These are phyloP conservation scores for Pelargonium citronellum DNA, from an alignment of 441 rosid species.

Conservation along the genomic window DNA sequence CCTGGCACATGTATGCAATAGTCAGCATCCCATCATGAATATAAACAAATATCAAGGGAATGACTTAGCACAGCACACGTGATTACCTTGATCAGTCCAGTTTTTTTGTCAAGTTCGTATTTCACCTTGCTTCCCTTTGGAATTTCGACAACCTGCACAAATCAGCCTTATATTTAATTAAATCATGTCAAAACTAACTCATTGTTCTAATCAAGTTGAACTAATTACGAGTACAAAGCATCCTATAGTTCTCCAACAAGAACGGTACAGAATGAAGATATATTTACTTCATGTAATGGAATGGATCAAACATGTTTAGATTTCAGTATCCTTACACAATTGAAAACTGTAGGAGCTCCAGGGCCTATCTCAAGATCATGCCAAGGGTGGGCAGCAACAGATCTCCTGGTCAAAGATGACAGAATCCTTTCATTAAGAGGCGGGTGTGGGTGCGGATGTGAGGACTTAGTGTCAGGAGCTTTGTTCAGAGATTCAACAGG, in stretches of 20 bases:
- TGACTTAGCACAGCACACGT: slow-evolving; percentile 7
- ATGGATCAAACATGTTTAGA: neutral
- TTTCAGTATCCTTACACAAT: slow-evolving; percentile 47
- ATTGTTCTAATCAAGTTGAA: neutral
- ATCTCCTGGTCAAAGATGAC: slow-evolving; percentile 77
- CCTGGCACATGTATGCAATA: slow-evolving; percentile 31
- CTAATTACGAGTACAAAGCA: neutral
- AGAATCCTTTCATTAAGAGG: slow-evolving; percentile 93
- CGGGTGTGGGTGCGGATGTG: slow-evolving; percentile 60
- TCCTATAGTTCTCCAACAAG: neutral
- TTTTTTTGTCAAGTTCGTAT: slow-evolving; percentile 69
- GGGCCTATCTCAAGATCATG: slow-evolving; percentile 99
- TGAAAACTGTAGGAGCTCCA: slow-evolving; percentile 78
- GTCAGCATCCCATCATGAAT: slow-evolving; percentile 20
- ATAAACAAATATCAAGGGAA: slow-evolving; percentile 3
- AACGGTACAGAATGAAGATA: neutral
- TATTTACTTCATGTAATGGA: neutral
- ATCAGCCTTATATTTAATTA: neutral
- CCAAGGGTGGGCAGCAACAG: slow-evolving; percentile 99
- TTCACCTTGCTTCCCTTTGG: slow-evolving; percentile 70
- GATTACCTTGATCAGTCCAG: slow-evolving; percentile 62
- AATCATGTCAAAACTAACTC: neutral
- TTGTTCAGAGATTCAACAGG: slow-evolving; percentile 51
- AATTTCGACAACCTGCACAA: slow-evolving; percentile 58
- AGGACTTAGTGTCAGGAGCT: slow-evolving; percentile 24